Evolutionary conservation across 1,284 basidiomycete species (phyloP), one percentile per base, ranked within the genome.

Genomic region (Microbotryum lychnidis-dioicae): DNA sequence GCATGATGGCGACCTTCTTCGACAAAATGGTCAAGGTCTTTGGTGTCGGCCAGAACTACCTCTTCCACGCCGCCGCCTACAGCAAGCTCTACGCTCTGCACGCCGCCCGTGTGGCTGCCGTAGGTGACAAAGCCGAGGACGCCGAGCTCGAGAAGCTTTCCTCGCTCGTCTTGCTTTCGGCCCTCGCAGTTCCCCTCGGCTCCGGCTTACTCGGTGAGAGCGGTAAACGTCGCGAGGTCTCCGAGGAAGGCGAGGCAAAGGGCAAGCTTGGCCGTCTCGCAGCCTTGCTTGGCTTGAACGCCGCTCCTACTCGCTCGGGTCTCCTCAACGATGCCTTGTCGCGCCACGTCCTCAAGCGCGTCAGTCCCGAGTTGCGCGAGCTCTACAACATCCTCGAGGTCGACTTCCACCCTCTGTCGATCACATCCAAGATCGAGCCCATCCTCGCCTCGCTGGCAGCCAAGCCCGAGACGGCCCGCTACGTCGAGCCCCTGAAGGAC

Each of bases 1-100:
- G 86, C 8, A 97, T 97, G 91, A 97, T 98, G 94, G 92, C 92
- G 65, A 92, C 91, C 76, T 98, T 97, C 79, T 98, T 97, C 78
- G 93, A 97, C 77, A 97, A 97, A 79, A 84, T 97, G 66, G 91
- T 92, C 51, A 87, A 88, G 72, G 97, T 98, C 72, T 98, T 98
- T 74, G 79, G 90, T 77, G 93, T 90, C 69, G 89, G 89, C 6
- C 73, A 78, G 63, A 94, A 93, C 75, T 85, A 89, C 18, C 81
- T 99, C 47, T 98, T 94, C 79, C 94, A 98, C 75, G 94, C 96
- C 60, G 92, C 94, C 23, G 91, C 96, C 0, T 97, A 92, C 91
- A 86, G 87, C 61, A 82, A 88, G 61, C 97, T 93, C 76, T 76
- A 77, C 69, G 60, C 62, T 21, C 86, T 75, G 63, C 75, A 78